A percentile compares a stretch with the other conserved stretches of the same genome.
These are phyloP conservation scores for Diaporthe ampelina DNA, from an alignment of 2,329 filamentous ascomycete species.

Conservation along the genomic window DNA sequence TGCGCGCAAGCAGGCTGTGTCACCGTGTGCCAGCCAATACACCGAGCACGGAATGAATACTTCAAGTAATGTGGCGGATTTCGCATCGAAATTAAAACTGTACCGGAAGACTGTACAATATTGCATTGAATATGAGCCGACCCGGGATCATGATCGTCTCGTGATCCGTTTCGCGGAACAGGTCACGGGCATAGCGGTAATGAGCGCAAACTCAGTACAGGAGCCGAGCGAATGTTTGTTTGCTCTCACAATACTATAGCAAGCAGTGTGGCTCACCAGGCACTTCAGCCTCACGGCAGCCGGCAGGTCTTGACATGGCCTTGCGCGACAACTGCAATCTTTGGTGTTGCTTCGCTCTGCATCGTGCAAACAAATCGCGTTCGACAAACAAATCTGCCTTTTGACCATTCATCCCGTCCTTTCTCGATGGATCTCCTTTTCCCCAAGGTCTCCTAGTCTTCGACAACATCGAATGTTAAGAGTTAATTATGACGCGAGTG, in stretches of 20 bases:
- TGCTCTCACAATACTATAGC: accelerated
- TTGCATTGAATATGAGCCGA: no score
- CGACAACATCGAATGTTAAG: background rate
- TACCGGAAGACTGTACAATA: no score
- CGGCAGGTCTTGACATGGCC: background rate
- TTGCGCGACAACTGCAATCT: no score
- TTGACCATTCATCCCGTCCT: background rate
- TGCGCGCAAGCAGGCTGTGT: no score
- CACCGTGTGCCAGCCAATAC: no score
- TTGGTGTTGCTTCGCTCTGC: background rate
- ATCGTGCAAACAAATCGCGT: background rate
- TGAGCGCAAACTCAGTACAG: background rate
- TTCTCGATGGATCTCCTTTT: background rate
- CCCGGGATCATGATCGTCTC: no score
- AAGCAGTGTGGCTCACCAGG: background rate
- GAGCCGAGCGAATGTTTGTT: background rate
- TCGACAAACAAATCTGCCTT: background rate
- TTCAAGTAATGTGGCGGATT: no score
- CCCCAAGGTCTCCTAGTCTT: background rate
- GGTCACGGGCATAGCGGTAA: background rate
- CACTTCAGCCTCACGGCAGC: background rate
- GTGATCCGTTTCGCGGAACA: no score
- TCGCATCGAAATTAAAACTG: no score
- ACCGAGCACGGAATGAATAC: no score
- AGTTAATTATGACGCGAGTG: accelerated